Evolutionary conservation across 2,329 filamentous ascomycete genomes (phyloP).

Genomic region (Bipolaris sorokiniana): DNA sequence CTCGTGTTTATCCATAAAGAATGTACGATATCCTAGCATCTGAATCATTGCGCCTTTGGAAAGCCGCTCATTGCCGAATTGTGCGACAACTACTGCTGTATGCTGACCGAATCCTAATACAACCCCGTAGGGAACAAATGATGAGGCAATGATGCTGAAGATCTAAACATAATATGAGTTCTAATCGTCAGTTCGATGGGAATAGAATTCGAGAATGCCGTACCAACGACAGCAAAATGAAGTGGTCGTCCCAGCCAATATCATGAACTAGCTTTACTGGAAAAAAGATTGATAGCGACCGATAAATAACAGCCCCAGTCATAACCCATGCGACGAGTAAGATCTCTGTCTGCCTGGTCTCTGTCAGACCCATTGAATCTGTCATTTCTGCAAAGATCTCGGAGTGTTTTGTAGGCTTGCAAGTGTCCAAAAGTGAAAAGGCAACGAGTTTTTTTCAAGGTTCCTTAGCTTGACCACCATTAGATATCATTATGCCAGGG

Average conservation of each 20-base stretch:
- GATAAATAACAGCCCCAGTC: constrained; percentile 11
- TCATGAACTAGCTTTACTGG: constrained; percentile 6
- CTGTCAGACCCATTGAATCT: not conserved
- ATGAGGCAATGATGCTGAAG: constrained; percentile 12
- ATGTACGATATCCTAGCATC: constrained; percentile 17
- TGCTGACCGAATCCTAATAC: constrained; percentile 14
- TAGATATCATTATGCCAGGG: too few species aligned
- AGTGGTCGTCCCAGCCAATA: constrained; percentile 19
- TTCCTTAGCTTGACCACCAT: not conserved
- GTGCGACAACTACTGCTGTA: constrained; percentile 1
- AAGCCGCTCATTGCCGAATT: constrained; percentile 8
- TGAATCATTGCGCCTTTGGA: constrained; percentile 12
- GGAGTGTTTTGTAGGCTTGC: not conserved
- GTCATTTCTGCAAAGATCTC: not conserved
- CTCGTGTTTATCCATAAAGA: not conserved
- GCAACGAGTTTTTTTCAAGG: too few species aligned
- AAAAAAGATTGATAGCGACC: constrained; percentile 16
- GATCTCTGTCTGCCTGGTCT: constrained; percentile 9
- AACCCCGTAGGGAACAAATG: constrained; percentile 12
- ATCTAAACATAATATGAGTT: not conserved
- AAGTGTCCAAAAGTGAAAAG: too few species aligned
- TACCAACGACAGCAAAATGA: constrained; percentile 17
- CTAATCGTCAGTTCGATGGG: not conserved
- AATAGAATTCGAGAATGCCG: too few species aligned
- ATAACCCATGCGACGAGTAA: constrained; percentile 15